Evolutionary conservation across 2,329 filamentous ascomycete genomes (phyloP).

Genomic region (Neophaeococcomyces mojaviensis): DNA sequence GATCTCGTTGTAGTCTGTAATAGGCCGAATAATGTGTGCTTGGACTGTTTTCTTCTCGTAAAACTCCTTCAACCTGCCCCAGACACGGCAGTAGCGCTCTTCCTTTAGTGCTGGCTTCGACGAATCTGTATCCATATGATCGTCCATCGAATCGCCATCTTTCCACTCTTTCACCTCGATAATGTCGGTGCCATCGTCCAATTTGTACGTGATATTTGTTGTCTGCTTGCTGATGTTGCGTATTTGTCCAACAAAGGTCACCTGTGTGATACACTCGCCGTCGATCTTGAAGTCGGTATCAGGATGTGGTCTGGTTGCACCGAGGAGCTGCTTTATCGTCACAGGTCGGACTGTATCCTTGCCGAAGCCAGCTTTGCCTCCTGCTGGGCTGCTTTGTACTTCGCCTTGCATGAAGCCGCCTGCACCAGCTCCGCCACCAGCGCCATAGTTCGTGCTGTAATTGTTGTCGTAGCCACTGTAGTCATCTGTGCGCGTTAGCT

Average conservation of each 20-base stretch:
- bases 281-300: slow-evolving; percentile 79
- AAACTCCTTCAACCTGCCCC: slow-evolving; percentile 76
- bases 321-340: slow-evolving; percentile 89
- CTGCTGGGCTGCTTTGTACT: slow-evolving; percentile 40
- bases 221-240: slow-evolving; percentile 77
- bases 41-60: slow-evolving; percentile 74
- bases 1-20: slow-evolving; percentile 85
- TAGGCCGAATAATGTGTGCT: slow-evolving; percentile 70
- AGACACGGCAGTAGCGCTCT: slow-evolving; percentile 77
- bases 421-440: slow-evolving; percentile 46
- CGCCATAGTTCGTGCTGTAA: slow-evolving; percentile 50
- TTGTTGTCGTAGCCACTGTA: slow-evolving; percentile 36
- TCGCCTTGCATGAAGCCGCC: slow-evolving; percentile 54
- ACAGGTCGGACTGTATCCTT: slow-evolving; percentile 88
- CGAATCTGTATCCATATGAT: slow-evolving; percentile 40
- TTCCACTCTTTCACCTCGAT: slow-evolving; percentile 89
- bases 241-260: slow-evolving; percentile 82
- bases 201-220: slow-evolving; percentile 83
- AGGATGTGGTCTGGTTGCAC: slow-evolving; percentile 68
- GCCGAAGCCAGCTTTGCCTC: slow-evolving; percentile 47
- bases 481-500: not conserved
- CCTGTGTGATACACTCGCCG: slow-evolving; percentile 58
- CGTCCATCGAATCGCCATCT: slow-evolving; percentile 47
- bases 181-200: slow-evolving; percentile 89
- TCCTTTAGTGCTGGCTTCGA: slow-evolving; percentile 51